Evolutionary conservation across 495 filamentous ascomycete genomes (phyloP), one percentile per base, ranked within the genome.

Genomic region (Thermothielavioides terrestris): DNA sequence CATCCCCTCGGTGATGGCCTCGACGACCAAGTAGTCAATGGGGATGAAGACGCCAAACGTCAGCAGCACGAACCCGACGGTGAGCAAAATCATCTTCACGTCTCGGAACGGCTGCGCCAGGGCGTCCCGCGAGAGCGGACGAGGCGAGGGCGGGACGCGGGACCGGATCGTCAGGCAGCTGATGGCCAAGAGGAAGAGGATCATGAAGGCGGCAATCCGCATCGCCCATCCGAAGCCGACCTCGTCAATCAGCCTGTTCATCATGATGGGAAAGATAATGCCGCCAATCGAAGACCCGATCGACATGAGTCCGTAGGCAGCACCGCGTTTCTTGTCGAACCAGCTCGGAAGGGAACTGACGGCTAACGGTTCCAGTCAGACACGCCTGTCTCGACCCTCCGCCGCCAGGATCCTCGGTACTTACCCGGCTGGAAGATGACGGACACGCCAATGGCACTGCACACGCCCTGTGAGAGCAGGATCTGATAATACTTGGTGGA

Each of bases 221-320:
- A 86, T 80, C 1, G 83, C 66, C 84, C 84, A 88, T 6, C 64
- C 65, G 42, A 80, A 87, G 0, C 80, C 83, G 25, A 82, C 69
- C 30, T 69, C 36, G 0, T 60, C 64, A 43, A 87, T 76, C 22
- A 87, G 61, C 20, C 68, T 66, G 7, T 72, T 58, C 20, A 85
- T 69, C 77, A 85, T 80, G 55, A 86, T 85, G 6, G 76, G 77
- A 45, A 80, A 75, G 11, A 83, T 69, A 25, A 84, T 73, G 25
- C 81, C 81, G 4, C 81, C 79, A 6, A 86, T 57, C 25, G 73
- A 77, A 1, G 75, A 77, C 3, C 83, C 83, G 1, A 77, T 68
- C 6, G 77, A 72, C 53, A 77, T 73, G 36, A 86, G 65, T 4
- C 84, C 84, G 37, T 82, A 69, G 6, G 84, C 82, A 11, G 80